Evolutionary conservation across 495 filamentous ascomycete genomes (phyloP), one percentile per base, ranked within the genome.

Genomic region (Aspergillus conjunctus): DNA sequence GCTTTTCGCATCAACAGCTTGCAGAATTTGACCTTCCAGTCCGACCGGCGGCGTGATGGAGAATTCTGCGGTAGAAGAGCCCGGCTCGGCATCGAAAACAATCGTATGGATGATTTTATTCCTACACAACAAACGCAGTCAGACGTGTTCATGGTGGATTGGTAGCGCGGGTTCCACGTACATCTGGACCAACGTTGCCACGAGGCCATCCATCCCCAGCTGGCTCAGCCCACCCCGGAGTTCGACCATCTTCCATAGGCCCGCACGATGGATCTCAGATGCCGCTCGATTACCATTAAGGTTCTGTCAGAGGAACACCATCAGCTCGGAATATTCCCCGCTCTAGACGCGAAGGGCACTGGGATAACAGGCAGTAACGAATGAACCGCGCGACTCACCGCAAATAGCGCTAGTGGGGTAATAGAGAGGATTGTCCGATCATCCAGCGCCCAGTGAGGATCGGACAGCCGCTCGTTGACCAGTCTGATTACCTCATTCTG

Each of bases 371-470:
- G 21, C 14, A 48, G 8, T 5, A 21, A 12, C 15, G 39, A 17
- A 57, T 3, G 12, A 12, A 37, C 1, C 4, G 10, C 15, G 10
- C 11, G 14, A 58, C 49, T 2, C 33, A 60, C 58, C 0, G 58
- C 58, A 37, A 48, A 60, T 3, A 54, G 17, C 8, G 58, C 58
- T 12, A 60, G 22, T n/a, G 50, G 50, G 7, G 41, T 48, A 26
- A 60, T 37, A n/a, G 58, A 51, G 14, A 49, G 22, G 2, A 60
- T n/a, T 5, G 58, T 60, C 15, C 58, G 37, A 26, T 60, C 58
- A 45, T 60, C 58, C 1, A 54, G 7, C 1, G 58, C 58, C 15
- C 37, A 3, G 7, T 1, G 17, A 6, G 50, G 50, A n/a, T 53
- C 37, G 3, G 58, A 45, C 12, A 60, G 39, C 1, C 58, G 50